Evolutionary conservation across 2,329 filamentous ascomycete genomes (phyloP).

Genomic region (Onygenales sp.): DNA sequence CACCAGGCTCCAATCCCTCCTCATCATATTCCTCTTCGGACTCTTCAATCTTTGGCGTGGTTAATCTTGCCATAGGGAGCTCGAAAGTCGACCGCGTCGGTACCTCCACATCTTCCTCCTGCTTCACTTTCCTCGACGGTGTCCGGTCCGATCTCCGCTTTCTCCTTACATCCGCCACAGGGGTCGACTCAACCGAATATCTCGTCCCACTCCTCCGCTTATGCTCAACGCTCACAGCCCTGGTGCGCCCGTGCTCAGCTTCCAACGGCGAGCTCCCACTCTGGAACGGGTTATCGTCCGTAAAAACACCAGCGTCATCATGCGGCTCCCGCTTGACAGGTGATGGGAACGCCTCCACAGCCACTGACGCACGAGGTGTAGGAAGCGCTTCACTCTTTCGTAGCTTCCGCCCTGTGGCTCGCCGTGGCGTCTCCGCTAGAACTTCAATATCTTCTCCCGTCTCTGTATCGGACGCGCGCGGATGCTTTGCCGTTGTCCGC

Average conservation of each 20-base stretch:
- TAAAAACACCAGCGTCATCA: constrained; percentile 59
- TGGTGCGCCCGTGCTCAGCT: constrained; percentile 37
- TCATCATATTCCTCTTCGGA: constrained; percentile 42
- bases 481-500: constrained; percentile 40
- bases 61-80: constrained; percentile 40
- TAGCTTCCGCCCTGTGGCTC: constrained; percentile 42
- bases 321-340: constrained; percentile 35
- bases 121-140: constrained; percentile 28
- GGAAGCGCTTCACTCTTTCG: constrained; percentile 40
- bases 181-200: constrained; percentile 25
- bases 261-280: constrained; percentile 63
- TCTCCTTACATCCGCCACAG: constrained; percentile 7
- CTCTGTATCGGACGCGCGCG: constrained; percentile 45
- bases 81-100: constrained; percentile 52
- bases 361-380: constrained; percentile 13
- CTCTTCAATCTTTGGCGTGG: constrained; percentile 30
- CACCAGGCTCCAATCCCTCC: constrained; percentile 54
- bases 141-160: constrained; percentile 23
- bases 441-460: constrained; percentile 35
- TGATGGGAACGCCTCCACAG: constrained; percentile 24
- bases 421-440: constrained; percentile 22
- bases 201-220: constrained; percentile 44
- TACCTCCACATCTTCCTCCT: constrained; percentile 44
- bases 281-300: constrained; percentile 87
- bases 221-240: constrained; percentile 25